Evolutionary conservation across 2,329 filamentous ascomycete genomes (phyloP).

Genomic region (Fusarium mexicanum): DNA sequence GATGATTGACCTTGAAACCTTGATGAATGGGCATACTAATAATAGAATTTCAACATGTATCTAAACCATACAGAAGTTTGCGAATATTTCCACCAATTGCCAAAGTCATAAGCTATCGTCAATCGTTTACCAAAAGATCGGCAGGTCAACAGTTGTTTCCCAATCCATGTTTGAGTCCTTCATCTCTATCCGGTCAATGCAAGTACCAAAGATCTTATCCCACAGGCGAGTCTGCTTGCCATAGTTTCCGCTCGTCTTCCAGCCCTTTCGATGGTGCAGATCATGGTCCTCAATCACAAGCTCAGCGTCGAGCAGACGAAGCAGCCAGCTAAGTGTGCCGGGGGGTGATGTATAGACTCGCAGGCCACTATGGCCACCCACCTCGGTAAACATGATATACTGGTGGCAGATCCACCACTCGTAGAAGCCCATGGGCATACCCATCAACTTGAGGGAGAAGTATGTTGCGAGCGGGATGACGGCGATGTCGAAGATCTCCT

Average conservation of each 20-base stretch:
- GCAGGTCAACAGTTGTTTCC: neutral
- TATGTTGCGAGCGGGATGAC: neutral
- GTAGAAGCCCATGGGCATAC: constrained; percentile 13
- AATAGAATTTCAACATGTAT: neutral
- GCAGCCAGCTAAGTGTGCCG: constrained; percentile 7
- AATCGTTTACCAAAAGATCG: neutral
- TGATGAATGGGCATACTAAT: rapidly evolving
- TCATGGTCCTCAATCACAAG: constrained; percentile 22
- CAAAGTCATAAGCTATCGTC: neutral
- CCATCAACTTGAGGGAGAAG: neutral
- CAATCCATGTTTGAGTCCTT: neutral
- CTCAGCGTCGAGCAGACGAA: neutral
- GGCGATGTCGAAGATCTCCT: constrained; percentile 21
- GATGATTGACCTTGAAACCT: too few species aligned
- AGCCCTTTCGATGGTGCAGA: constrained; percentile 17
- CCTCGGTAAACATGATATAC: constrained; percentile 16
- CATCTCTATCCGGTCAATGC: constrained; percentile 5
- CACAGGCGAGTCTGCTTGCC: constrained; percentile 22
- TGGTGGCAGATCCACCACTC: constrained; percentile 28
- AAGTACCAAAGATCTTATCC: constrained; percentile 16
- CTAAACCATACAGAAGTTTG: neutral
- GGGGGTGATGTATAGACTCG: neutral
- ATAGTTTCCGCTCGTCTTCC: constrained; percentile 8
- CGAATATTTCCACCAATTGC: rapidly evolving
- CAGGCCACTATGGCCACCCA: constrained; percentile 11